Evolutionary conservation across 345 rosid species (phyloP).

Genomic region (Salix exigua): DNA sequence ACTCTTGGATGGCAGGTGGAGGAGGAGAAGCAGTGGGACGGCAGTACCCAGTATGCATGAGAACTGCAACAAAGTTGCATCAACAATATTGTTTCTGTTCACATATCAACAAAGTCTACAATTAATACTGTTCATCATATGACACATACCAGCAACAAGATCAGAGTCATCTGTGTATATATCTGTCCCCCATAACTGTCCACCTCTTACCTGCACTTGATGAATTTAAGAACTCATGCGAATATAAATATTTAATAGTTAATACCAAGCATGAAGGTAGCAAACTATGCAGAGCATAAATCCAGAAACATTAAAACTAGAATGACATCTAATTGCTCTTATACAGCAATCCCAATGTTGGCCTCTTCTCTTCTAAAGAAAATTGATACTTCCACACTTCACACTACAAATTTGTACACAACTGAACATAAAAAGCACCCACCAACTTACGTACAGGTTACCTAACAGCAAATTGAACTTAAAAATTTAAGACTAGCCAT

Average conservation of each 20-base stretch:
- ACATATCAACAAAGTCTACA: slow-evolving; percentile 8
- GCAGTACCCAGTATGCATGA: slow-evolving; percentile 98
- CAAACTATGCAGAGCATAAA: neutral
- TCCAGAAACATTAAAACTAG: neutral
- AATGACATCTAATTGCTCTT: neutral
- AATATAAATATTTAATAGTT: neutral
- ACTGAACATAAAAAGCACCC: neutral
- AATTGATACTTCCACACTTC: neutral
- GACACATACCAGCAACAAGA: slow-evolving; percentile 84
- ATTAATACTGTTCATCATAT: neutral
- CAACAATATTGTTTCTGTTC: slow-evolving; percentile 10
- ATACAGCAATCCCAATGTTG: neutral
- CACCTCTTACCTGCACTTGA: slow-evolving; percentile 80
- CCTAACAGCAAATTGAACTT: neutral
- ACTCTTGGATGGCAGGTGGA: slow-evolving; percentile 90
- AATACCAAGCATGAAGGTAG: neutral
- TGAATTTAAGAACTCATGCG: slow-evolving; percentile 9
- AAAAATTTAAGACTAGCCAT: neutral
- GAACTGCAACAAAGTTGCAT: slow-evolving; percentile 54
- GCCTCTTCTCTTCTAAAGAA: neutral
- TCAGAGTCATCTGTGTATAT: slow-evolving; percentile 95
- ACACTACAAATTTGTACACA: neutral
- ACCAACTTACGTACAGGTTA: neutral
- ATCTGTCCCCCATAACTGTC: slow-evolving; percentile 99
- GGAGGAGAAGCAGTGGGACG: slow-evolving; percentile 97